Base-by-base conservation (phyloP, 768 basidiomycete genomes). In the Russula sp. region DNA sequence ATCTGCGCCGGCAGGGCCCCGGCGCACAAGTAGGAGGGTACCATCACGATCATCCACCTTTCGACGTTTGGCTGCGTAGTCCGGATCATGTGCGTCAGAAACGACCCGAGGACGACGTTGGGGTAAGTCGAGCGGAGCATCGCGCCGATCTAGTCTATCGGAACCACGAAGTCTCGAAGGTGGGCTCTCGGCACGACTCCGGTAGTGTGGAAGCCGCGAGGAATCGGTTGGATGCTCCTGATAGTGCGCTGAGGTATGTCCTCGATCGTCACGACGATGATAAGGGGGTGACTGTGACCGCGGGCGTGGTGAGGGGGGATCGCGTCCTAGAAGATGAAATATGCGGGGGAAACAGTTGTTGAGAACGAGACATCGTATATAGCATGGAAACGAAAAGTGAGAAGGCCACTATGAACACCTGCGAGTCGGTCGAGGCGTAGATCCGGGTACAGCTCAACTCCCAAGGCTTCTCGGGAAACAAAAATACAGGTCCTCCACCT, bases 251-350 rank as follows among this genome's bases (percentile, higher is more conserved):
- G 58, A 57, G 34, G 55, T 62, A 31, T 60, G 52, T 49, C 63
- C 64, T 62, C 57, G 60, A 42, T 57, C 61, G 57, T 51, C 45
- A 40, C 59, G 66, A 55, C 54, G 59, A 47, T 56, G 53, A 44
- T 59, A 58, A 32, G 61, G 39, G n/a, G 66, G 58, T 52, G 66
- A 59, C 55, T 57, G 65, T 45, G 62, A 55, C 40, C 52, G 44
- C 52, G 47, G 57, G 59, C 56, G 66, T 8, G 66, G 64, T 27
- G 67, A 66, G 45, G 62, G 62, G 20, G 62, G 60, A 47, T 66
- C 66, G 62, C 65, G 67, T 66, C 67, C 67, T 68, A 68, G 48
- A 68, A 68, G 65, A 66, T 58, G 59, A 68, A 66, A 65, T 32
- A 58, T 59, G 60, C 48, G 40, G 61, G 57, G 62, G 57, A 68